These are phyloP conservation scores for Viola odorata DNA, from an alignment of 345 rosid species.

Conservation along the genomic window DNA sequence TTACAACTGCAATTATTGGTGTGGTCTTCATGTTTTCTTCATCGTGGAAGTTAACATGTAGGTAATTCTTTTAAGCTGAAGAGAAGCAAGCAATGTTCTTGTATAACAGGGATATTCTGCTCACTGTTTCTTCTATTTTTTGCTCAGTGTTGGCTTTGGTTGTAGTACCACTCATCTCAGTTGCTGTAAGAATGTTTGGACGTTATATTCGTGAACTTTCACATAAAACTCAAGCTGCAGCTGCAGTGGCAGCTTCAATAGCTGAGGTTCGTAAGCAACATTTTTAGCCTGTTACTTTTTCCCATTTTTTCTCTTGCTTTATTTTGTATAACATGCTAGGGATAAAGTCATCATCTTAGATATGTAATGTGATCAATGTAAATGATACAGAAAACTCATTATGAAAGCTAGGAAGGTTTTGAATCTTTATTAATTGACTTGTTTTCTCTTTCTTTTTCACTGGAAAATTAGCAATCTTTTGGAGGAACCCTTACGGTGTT, in stretches of 20 bases:
- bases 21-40: slow-evolving; percentile 40
- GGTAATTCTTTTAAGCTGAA: slow-evolving; percentile 11
- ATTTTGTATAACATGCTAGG: too few species aligned
- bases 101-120: slow-evolving; percentile 4
- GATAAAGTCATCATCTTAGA: neutral
- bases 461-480: neutral
- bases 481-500: too few species aligned
- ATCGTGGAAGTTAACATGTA: slow-evolving; percentile 47
- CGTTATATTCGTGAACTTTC: slow-evolving; percentile 88
- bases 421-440: neutral
- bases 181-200: slow-evolving; percentile 66
- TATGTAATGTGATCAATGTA: neutral
- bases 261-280: slow-evolving; percentile 58
- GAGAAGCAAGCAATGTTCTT: neutral
- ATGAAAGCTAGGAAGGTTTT: neutral
- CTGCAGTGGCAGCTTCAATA: slow-evolving; percentile 90
- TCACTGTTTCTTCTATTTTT: slow-evolving; percentile 7
- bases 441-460: neutral
- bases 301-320: neutral
- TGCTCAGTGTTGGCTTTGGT: slow-evolving; percentile 73
- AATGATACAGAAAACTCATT: neutral
- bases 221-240: slow-evolving; percentile 90
- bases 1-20: slow-evolving; percentile 37
- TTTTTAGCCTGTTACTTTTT: neutral
- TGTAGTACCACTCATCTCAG: slow-evolving; percentile 72